These are phyloP conservation scores for Dryadomyces quercus-mongolicae DNA, from an alignment of 2,329 filamentous ascomycete species.

Conservation along the genomic window DNA sequence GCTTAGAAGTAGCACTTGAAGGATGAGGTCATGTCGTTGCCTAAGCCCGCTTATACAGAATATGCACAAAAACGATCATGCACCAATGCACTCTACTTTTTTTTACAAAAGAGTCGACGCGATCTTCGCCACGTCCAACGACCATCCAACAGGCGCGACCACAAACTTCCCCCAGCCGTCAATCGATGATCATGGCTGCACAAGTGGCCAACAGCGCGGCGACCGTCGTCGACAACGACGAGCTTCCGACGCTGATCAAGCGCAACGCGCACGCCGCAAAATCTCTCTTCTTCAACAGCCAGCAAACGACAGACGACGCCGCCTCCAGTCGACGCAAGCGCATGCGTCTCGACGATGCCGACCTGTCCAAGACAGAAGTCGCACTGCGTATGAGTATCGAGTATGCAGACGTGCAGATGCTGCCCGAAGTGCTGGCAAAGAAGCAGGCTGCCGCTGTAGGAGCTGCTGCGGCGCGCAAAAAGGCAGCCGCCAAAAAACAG, in stretches of 20 bases:
- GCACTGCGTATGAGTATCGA: constrained; percentile 54
- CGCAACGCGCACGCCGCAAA: constrained; percentile 29
- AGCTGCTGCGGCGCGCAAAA: constrained; percentile 34
- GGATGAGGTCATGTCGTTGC: background rate
- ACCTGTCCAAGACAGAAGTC: constrained; percentile 29
- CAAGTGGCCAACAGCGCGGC: constrained; percentile 15
- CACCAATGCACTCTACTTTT: background rate
- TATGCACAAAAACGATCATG: background rate
- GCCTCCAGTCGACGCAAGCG: constrained; percentile 16
- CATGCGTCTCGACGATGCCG: constrained; percentile 25
- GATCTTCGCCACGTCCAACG: background rate
- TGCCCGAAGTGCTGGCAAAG: constrained; percentile 66
- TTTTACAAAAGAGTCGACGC: background rate
- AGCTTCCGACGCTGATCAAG: constrained; percentile 24
- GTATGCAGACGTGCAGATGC: constrained; percentile 64
- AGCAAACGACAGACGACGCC: background rate
- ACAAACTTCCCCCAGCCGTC: background rate
- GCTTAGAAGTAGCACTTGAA: too few relatives aligned
- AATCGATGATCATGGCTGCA: constrained; percentile 17
- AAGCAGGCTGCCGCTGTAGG: constrained; percentile 59
- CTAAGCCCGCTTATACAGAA: background rate
- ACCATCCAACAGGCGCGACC: background rate
- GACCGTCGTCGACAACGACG: constrained; percentile 10
- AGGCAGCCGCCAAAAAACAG: constrained; percentile 34
- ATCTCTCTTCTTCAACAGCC: constrained; percentile 23